Percentiles rank a stretch among this genome's conserved stretches.
phyloP scores from a whole-genome alignment of 345 rosid genomes.

The Citrus sp. region DNA sequence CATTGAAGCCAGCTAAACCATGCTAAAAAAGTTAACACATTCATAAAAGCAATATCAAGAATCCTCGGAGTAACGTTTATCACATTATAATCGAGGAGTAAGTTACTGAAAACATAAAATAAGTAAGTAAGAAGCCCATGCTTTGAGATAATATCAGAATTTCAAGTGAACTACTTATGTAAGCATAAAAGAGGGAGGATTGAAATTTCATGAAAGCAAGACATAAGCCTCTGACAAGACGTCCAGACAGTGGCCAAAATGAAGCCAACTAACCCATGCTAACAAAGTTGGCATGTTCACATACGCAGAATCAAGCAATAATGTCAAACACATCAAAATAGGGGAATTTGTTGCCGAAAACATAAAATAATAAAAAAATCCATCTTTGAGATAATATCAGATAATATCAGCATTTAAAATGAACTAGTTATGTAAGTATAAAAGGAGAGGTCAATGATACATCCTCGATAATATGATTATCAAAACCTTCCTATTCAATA shows the following conservation, averaged over 20 bases:
- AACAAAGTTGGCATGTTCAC: background rate
- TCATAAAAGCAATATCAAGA: too few species aligned
- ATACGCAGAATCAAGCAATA: background rate
- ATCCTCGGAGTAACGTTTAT: background rate
- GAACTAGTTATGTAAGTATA: background rate
- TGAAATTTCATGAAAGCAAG: background rate
- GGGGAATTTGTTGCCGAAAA: background rate
- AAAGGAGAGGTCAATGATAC: background rate
- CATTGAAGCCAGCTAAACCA: background rate
- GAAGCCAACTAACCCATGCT: background rate
- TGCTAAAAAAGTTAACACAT: background rate
- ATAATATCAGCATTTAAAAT: background rate
- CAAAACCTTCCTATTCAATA: conserved; percentile 6
- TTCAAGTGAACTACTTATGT: background rate
- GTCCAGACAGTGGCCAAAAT: background rate
- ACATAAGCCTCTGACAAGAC: background rate
- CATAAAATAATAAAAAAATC: background rate
- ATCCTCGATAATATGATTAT: background rate
- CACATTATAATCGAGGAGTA: background rate
- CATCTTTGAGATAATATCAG: background rate
- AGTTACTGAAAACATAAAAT: background rate
- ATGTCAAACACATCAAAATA: background rate
- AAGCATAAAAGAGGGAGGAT: background rate
- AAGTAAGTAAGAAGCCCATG: background rate
- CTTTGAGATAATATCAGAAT: background rate